These are phyloP conservation scores for Lithocarpus polystachyus DNA, from an alignment of 306 rosid genomes.

Conservation along the genomic window DNA sequence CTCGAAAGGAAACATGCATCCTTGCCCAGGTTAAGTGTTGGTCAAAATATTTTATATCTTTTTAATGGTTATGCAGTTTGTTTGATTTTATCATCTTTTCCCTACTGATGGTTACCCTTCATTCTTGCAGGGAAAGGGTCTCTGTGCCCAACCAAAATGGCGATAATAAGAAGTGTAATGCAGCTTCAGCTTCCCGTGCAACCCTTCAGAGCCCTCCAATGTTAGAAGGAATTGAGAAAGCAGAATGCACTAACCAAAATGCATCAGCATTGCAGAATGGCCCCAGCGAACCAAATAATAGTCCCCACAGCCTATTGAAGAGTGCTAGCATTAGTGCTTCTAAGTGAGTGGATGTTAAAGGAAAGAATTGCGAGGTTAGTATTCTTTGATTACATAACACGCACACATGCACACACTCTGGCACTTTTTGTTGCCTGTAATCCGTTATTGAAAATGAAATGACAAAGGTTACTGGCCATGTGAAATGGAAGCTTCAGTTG, in stretches of 20 bases:
- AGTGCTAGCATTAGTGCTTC: slow-evolving; percentile 46
- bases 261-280: slow-evolving; percentile 32
- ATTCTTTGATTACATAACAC: not conserved
- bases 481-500: not conserved
- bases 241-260: slow-evolving; percentile 16
- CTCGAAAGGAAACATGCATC: slow-evolving; percentile 58
- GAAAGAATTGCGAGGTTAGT: slow-evolving; percentile 24
- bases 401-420: not conserved
- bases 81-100: not conserved
- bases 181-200: slow-evolving; percentile 42
- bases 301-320: slow-evolving; percentile 33
- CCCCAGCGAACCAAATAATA: slow-evolving; percentile 22
- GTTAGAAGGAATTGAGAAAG: slow-evolving; percentile 16
- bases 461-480: not conserved
- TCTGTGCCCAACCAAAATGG: slow-evolving; percentile 26
- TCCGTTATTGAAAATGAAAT: not conserved
- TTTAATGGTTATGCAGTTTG: not conserved
- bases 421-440: not conserved
- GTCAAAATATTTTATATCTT: not conserved
- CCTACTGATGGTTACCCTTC: not conserved
- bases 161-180: slow-evolving; percentile 8
- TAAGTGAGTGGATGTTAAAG: slow-evolving; percentile 30
- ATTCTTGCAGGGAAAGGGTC: slow-evolving; percentile 45
- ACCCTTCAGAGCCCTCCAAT: slow-evolving; percentile 40
- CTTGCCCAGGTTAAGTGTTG: slow-evolving; percentile 49